Base-by-base conservation (phyloP, 2,329 filamentous ascomycete species). In the Arthrobotrys pseudoclavata region DNA sequence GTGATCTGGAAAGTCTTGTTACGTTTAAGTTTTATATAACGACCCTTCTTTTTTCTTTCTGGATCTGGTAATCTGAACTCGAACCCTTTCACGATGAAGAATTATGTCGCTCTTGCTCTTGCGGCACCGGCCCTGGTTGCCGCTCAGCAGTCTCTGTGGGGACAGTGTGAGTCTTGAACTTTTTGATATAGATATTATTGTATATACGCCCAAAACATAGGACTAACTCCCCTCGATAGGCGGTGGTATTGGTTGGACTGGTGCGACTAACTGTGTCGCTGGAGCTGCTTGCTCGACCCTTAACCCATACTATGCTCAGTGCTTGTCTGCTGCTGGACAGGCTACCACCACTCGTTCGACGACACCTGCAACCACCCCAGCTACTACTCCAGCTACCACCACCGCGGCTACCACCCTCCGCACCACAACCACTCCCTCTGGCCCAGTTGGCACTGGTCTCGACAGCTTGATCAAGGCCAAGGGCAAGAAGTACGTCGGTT, bases 401-500 rank as follows among this genome's bases (percentile, higher is more conserved):
- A 67, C 57, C 2, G 47, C 29, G 7, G 18, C 61, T 22, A 75
- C 70, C 10, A 62, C 62, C 4, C 50, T 42, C 9, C 47, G 29
- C 10, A 61, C 60, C 15, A 61, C 50, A 20, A 62, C 69, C 1
- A 72, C 69, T 15, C 37, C 69, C n/a, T 15, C 15, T 7, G 83
- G 85, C 45, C 85, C 86, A 82, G 83, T 85, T 0, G 55, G 84
- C 2, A 82, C 84, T 69, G 88, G 87, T 83, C 85, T 91, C 78
- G 86, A 90, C 81, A 82, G 82, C 67, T 85, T 87, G 24, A 88
- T 91, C 84, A 87, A 88, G 82, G 86, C 87, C 71, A 87, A 88
- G 80, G 90, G 90, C 79, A 92, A 91, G 84, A 85, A 87, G 79
- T 92, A 91, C 84, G 88, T 87, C 69, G 91, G 90, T 79, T 87